Base-by-base conservation (phyloP, 495 filamentous ascomycete species). In the Penicillium simplicissimum region DNA sequence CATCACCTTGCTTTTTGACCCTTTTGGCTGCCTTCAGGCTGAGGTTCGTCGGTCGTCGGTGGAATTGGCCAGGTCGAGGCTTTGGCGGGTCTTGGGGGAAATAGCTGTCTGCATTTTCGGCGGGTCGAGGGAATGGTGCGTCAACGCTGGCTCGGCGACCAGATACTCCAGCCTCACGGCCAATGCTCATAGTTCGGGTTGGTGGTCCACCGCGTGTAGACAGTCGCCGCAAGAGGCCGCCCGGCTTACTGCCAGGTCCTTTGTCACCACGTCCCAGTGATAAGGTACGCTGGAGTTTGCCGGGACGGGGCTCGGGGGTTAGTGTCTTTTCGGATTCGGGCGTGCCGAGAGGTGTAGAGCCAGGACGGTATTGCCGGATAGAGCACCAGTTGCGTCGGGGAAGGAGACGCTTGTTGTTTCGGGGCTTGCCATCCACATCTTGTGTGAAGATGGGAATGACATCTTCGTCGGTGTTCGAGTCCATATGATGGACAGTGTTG, bases 311-410 rank as follows among this genome's bases (percentile, higher is more conserved):
- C 38, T 86, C 73, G 14, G 58, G 61, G 10, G 64, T 58, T 15
- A 64, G 65, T 45, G 65, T 64, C 33, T 66, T 55, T 48, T 73
- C 69, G 2, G 76, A 68, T 7, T 76, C 72, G 5, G 81, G 81
- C 8, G 89, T 88, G 1, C 79, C 79, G 2, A 85, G 87, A n/a
- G 92, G 91, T 0, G 89, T 94, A 45, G 69, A 73, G 19, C 81
- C 91, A 3, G 92, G 92, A n/a, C 85, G 78, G 68, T 94, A 96
- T 67, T 87, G 79, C 33, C 89, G 83, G 61, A 97, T 93, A 8
- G 90, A 89, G 74, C 92, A 96, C 90, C 92, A 97, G 67, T 97
- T 97, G 33, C 93, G 84, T 40, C 96, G 87, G 31, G 93, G 93
- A 13, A 98, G 82, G n/a, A 98, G 78, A 57, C 86, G 85, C 66